A percentile compares a stretch with the other conserved stretches of the same genome.
These are phyloP conservation scores for Xylaria sp. DNA, from an alignment of 2,329 filamentous ascomycete genomes.

Conservation along the genomic window DNA sequence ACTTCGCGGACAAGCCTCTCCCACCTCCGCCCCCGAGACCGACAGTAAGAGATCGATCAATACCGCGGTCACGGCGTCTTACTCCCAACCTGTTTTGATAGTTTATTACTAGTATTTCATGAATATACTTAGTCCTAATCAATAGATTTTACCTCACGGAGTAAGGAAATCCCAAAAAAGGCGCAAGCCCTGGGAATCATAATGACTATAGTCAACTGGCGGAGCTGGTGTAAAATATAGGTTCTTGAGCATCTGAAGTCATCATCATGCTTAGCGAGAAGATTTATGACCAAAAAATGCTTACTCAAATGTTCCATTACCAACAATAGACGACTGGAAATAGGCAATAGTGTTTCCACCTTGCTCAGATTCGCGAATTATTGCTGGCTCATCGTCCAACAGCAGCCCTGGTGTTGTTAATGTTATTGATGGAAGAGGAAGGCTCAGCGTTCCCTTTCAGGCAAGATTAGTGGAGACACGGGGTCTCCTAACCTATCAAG, in stretches of 20 bases:
- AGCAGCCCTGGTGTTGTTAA: background rate
- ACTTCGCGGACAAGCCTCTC: constrained; percentile 32
- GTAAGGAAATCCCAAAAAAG: background rate
- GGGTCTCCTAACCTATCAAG: constrained; percentile 2
- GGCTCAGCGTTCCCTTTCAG: background rate
- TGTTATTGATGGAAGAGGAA: background rate
- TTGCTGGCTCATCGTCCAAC: background rate
- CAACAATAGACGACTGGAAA: background rate
- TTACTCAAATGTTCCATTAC: background rate
- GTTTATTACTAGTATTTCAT: background rate
- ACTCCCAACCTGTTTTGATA: constrained; percentile 36
- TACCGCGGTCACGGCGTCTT: constrained; percentile 31
- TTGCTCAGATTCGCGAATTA: background rate
- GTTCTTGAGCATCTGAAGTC: background rate
- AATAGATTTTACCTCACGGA: background rate
- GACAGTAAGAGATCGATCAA: constrained; percentile 27
- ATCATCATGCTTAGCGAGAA: background rate
- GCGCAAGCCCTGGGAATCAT: background rate
- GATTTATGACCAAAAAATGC: background rate
- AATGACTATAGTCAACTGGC: background rate
- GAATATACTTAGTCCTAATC: constrained; percentile 11
- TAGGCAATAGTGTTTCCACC: background rate
- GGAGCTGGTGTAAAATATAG: background rate
- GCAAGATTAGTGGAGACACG: constrained; percentile 12
- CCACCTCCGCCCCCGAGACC: constrained; percentile 26